These are phyloP conservation scores for Parastagonospora avenae DNA, from an alignment of 2,329 filamentous ascomycete genomes.

Conservation along the genomic window DNA sequence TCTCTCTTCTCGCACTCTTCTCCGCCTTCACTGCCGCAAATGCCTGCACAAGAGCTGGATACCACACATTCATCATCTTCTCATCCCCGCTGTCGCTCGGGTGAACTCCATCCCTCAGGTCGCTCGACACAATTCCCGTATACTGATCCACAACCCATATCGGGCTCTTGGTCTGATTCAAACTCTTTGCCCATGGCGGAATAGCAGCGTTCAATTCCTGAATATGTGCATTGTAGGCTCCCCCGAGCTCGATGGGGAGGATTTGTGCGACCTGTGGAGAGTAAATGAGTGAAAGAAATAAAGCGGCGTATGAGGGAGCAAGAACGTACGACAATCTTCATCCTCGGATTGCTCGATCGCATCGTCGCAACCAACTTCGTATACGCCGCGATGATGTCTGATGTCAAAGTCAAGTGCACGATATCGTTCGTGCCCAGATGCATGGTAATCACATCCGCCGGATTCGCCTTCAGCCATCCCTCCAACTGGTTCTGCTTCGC, in stretches of 20 bases:
- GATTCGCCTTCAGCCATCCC: slow-evolving; percentile 51
- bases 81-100: slow-evolving; percentile 49
- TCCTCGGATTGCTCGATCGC: slow-evolving; percentile 48
- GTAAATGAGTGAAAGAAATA: not conserved
- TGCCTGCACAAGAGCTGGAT: slow-evolving; percentile 31
- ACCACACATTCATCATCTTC: slow-evolving; percentile 48
- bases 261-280: slow-evolving; percentile 48
- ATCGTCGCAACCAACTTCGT: slow-evolving; percentile 48
- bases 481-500: slow-evolving; percentile 51
- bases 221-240: slow-evolving; percentile 44
- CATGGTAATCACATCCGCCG: slow-evolving; percentile 54
- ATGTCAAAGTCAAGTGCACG: slow-evolving; percentile 44
- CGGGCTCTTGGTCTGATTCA: slow-evolving; percentile 47
- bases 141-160: slow-evolving; percentile 54
- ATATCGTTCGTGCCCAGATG: slow-evolving; percentile 54
- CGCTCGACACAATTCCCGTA: slow-evolving; percentile 43
- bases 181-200: slow-evolving; percentile 45
- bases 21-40: slow-evolving; percentile 28
- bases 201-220: slow-evolving; percentile 49
- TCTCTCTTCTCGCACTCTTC: slow-evolving; percentile 3
- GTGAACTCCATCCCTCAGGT: slow-evolving; percentile 49
- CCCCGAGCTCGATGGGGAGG: slow-evolving; percentile 41
- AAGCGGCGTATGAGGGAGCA: not conserved
- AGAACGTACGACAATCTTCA: slow-evolving; percentile 50
- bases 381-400: slow-evolving; percentile 50